Base-by-base conservation (phyloP, 345 rosid genomes). In the Carallia pectinifolia region DNA sequence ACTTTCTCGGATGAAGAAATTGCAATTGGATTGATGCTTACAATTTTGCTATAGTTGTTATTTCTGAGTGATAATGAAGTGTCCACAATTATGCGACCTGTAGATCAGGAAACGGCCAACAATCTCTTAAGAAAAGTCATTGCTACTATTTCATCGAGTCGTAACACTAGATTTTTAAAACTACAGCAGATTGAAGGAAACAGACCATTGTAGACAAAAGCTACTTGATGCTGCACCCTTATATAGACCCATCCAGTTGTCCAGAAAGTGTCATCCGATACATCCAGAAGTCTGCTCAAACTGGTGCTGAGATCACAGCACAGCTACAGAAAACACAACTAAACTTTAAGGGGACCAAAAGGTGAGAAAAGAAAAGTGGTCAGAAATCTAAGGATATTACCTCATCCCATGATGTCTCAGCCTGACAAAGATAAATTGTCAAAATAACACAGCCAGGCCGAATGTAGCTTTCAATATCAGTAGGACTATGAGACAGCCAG, bases 401-500 rank as follows among this genome's bases (percentile, higher is more conserved):
- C 74, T 90, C 94, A 68, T 88, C 93, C 99, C 99, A 96, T 65
- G 87, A 86, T 62, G 87, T 86, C 82, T 86, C 98, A 30, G 85
- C 66, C 80, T 89, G 97, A 77, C 89, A 86, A 83, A 96, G 96
- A 84, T 95, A 90, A 55, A 90, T 69, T 16, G 99, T 92, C 66
- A 95, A 75, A 71, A 95, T 77, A 62, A 95, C 80, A 76, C 99
- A 95, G 55, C 99, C 99, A 68, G 99, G 99, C 71, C 97, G 86
- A 70, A 95, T 95, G 85, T 95, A 89, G 88, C 99, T 90, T 93
- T 92, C 99, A 65, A 95, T 95, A 75, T 95, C 99, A 68, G 97
- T 85, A 30, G 98, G 99, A 84, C 96, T 96, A 74, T 90, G 94
- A 67, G 97, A 81, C 62, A 96, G 75, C 99, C 98, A 96, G 55